Evolutionary conservation across 2,329 filamentous ascomycete species (phyloP), one percentile per base, ranked within the genome.

Genomic region (Periconia sp.): DNA sequence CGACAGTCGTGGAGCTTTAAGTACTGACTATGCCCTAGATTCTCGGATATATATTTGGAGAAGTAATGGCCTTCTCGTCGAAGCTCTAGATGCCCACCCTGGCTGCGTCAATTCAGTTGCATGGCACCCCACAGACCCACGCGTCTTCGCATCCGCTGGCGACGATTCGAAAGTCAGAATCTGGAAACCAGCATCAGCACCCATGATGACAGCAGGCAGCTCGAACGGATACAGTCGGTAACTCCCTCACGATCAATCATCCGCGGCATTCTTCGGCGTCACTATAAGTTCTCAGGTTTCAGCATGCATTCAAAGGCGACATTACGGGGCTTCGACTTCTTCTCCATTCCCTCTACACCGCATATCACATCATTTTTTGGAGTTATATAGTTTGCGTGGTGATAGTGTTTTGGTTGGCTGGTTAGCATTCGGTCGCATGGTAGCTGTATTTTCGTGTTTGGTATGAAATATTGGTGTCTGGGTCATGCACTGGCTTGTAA

Each of bases 71-170:
- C 77, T 80, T 5, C 78, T 87, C 1, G 83, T 99, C 5, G 88
- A 91, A 61, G 85, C 82, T 34, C 75, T 97, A 3, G 80, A 84
- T 22, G 92, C 85, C 0, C 92, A 97, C 58, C 74, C 76, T 5
- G 86, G 90, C 23, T 86, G 83, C 47, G 92, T 94, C 52, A 97
- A 96, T 65, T 83, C 89, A 6, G 88, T 95, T 25, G 81, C 87
- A 16, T 99, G 94, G 92, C 94, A 92, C 60, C 92, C 94, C 1
- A 79, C 75, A 9, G 83, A 96, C 62, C 85, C 89, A 1, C 83
- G 82, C 48, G 86, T 96, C 76, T 89, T 96, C 70, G 94, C 91
- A 12, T 92, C 91, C 10, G 92, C 89, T 45, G 92, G 92, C 13
- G 94, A 99, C 67, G 94, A 97, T 63, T 79, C 80, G 40, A 85